Evolutionary conservation across 1,284 basidiomycete species (phyloP).

Genomic region (Cutaneotrichosporon sp.): DNA sequence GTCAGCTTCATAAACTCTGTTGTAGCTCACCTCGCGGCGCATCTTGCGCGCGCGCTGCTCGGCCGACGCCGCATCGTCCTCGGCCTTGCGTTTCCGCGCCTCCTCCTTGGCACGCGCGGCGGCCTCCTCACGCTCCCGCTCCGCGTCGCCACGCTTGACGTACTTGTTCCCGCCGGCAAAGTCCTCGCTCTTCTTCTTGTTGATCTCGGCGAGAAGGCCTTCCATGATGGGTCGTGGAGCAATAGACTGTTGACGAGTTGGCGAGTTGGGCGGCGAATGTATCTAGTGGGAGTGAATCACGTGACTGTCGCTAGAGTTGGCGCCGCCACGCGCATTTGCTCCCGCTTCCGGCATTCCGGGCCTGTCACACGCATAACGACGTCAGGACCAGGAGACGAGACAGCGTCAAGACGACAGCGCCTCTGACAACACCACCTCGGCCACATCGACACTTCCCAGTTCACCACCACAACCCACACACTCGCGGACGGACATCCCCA

Average conservation of each 20-base stretch:
- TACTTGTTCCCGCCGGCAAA: conserved; percentile 58
- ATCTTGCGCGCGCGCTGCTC: conserved; percentile 22
- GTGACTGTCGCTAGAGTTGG: no score
- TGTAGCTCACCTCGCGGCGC: conserved; percentile 41
- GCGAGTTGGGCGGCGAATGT: not conserved
- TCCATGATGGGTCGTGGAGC: conserved; percentile 31
- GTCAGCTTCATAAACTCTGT: not conserved
- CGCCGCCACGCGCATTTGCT: no score
- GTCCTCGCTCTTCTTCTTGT: conserved; percentile 75
- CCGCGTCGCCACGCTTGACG: conserved; percentile 70
- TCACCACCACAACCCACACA: no score
- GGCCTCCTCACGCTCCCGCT: conserved; percentile 60
- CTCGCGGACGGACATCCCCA: no score
- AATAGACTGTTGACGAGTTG: not conserved
- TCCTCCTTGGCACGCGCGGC: conserved; percentile 48
- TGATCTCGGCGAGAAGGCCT: conserved; percentile 62
- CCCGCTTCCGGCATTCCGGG: no score
- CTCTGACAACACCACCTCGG: no score
- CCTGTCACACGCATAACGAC: no score
- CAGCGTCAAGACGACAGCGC: no score
- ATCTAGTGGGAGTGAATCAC: not conserved
- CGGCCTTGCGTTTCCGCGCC: conserved; percentile 45
- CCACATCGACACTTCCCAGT: no score
- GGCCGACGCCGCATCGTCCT: conserved; percentile 38
- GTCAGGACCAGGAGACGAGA: no score